phyloP scores from a whole-genome alignment of 495 filamentous ascomycete species.

The Xanthoparmelia taractica region DNA sequence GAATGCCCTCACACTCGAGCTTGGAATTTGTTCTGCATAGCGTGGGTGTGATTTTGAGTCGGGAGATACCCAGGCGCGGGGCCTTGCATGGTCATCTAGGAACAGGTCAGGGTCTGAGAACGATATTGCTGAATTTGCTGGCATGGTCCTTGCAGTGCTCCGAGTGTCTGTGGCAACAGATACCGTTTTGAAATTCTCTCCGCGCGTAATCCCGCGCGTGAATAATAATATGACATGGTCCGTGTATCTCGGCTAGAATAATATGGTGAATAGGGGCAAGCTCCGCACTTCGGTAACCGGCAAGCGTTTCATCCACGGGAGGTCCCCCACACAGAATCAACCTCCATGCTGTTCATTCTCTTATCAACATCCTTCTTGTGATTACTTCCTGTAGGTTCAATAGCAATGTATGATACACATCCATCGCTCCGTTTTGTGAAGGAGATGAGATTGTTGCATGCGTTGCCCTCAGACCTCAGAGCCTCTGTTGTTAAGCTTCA shows the following conservation, averaged over 20 bases:
- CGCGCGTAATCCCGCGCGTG: neutral
- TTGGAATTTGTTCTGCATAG: conserved; percentile 8
- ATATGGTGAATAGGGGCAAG: neutral
- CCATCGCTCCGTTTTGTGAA: neutral
- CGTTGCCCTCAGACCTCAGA: neutral
- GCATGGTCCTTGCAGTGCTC: conserved; percentile 1
- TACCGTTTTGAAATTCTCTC: neutral
- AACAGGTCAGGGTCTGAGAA: neutral
- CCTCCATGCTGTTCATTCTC: neutral
- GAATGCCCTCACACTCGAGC: neutral
- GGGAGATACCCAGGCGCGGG: conserved; percentile 13
- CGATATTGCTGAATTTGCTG: neutral
- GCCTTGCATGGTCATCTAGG: neutral
- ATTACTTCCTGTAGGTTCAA: neutral
- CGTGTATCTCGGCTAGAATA: neutral
- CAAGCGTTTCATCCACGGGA: neutral
- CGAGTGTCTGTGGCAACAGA: neutral
- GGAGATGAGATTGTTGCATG: neutral
- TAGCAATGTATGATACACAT: neutral
- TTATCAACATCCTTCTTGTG: neutral
- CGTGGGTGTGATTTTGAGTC: conserved; percentile 7
- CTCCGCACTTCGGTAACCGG: neutral
- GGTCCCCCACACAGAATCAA: neutral
- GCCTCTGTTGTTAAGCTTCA: neutral
- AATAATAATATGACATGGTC: neutral